Percentiles rank a stretch among this genome's conserved stretches.
Conservation (phyloP, 768 basidiomycete species). For the Auricularia heimuer region DNA sequence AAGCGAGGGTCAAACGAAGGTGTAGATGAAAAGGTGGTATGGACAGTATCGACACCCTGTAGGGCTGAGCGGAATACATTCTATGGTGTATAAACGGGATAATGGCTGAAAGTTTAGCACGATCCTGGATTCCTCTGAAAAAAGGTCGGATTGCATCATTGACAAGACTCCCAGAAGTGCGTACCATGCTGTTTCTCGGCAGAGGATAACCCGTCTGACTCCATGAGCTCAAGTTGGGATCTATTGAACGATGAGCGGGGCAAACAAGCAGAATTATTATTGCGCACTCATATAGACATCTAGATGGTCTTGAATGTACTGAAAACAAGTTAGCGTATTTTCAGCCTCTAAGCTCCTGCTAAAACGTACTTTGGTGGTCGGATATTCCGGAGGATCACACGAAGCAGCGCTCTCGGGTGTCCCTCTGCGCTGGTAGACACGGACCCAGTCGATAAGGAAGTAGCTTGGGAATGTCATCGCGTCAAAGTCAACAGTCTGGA, state of each 20-base stretch:
- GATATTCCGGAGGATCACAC: slow-evolving; percentile 22
- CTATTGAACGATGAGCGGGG: too few species aligned
- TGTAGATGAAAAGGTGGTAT: too few species aligned
- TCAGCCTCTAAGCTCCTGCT: slow-evolving; percentile 21
- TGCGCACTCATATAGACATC: slow-evolving; percentile 17
- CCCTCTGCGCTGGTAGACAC: slow-evolving; percentile 31
- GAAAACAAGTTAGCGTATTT: slow-evolving; percentile 51
- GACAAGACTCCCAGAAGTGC: not conserved
- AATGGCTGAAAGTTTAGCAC: not conserved
- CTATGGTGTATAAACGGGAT: too few species aligned
- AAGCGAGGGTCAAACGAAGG: too few species aligned
- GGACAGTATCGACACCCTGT: too few species aligned
- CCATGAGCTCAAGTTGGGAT: slow-evolving; percentile 21
- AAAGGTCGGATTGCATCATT: not conserved
- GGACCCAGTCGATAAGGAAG: slow-evolving; percentile 30
- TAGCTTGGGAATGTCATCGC: slow-evolving; percentile 25
- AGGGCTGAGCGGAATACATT: too few species aligned
- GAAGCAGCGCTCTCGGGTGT: slow-evolving; percentile 23
- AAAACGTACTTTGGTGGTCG: slow-evolving; percentile 19
- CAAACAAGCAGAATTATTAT: too few species aligned
- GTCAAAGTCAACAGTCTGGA: slow-evolving; percentile 27
- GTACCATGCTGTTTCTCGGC: not conserved
- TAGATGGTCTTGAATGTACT: slow-evolving; percentile 55
- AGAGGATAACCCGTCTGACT: not conserved
- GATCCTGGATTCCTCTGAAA: not conserved